Base-by-base conservation (phyloP, 1,284 basidiomycete species). In the Serendipita sp. region DNA sequence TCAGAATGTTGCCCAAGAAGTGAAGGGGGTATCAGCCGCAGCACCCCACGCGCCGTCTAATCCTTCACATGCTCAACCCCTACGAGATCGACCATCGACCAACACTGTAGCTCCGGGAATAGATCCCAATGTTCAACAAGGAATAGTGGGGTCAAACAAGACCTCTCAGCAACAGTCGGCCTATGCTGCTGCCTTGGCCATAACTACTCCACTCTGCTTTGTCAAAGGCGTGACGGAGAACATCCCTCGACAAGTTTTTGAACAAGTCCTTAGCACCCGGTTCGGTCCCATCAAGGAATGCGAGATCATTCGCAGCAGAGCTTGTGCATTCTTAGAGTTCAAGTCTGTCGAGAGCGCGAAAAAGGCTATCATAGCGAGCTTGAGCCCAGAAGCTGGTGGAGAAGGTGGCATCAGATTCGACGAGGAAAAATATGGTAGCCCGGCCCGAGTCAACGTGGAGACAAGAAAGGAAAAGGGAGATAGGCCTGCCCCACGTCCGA, bases 261-360 rank as follows among this genome's bases (percentile, higher is more conserved):
- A 74, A 58, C 74, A 75, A 29, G 76, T 78, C 8, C 81, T 97
- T 32, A 76, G 78, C 3, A 70, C 77, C 38, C 84, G 85, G 55
- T 97, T 97, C 73, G 94, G 94, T 3, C 79, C 85, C 2, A 80
- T 96, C 71, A 91, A 89, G 74, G 91, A 93, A 60, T 75, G 93
- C 60, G 93, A 97, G 74, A 86, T 97, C 68, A 87, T 96, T 60
- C 87, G 88, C 66, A 71, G 70, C 71, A 95, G 93, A 74, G 91
- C 90, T 0, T 97, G 93, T 71, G 95, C 94, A 0, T 98, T 98
- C 79, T 80, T 94, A 69, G 94, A 98, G 73, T 99, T 95, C 76
- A 74, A 73, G 42, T 77, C 77, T 5, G 74, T 93, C 65, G 93
- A 96, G 2, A 77, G 82, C 30, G 95, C 95, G 13, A 82, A 84